Evolutionary conservation across 2,329 filamentous ascomycete genomes (phyloP), one percentile per base, ranked within the genome.

Genomic region (Apiospora aurea): DNA sequence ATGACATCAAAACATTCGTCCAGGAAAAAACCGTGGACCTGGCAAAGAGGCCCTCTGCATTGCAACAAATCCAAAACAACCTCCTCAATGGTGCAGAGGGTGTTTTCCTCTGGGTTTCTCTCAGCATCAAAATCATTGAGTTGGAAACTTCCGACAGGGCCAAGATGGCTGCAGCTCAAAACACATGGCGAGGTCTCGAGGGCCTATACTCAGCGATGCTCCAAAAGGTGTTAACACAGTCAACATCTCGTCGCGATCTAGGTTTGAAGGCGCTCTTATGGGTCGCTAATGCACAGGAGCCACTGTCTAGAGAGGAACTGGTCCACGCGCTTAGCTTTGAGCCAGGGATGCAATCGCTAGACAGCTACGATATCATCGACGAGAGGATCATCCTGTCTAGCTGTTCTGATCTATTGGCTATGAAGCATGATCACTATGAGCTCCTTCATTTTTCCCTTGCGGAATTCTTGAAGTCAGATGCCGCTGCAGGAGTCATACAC

Each of bases 41-140:
- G 13, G 21, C 46, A 4, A 68, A 68, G 11, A 47, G 11, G 11
- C 46, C 66, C 7, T 34, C 66, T 4, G 66, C 24, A 1, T 21
- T 47, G 4, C 24, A 68, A n/a, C 43, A 47, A 4, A 68, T 47
- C 43, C 43, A 34, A 7, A 29, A 29, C 43, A 4, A 21, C 16
- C 66, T 68, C 34, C 24, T 47, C 1, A 11, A n/a, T 34, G 24
- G 66, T 6, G 66, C 66, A 26, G 43, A 34, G 0, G 66, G 66
- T 7, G 46, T 68, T 1, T 68, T 68, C 11, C 66, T 68, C 29
- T 68, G 66, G 66, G 66, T 34, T 21, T 68, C 66, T 2, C 43
- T 68, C 2, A 47, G 43, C 24, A 68, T 68, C 43, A 68, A 47
- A 2, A n/a, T 29, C 43, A n/a, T 68, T 16, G 46, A 68, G 6